Conservation (phyloP, 1,139 yeast species). For the Candida gigantensis region DNA sequence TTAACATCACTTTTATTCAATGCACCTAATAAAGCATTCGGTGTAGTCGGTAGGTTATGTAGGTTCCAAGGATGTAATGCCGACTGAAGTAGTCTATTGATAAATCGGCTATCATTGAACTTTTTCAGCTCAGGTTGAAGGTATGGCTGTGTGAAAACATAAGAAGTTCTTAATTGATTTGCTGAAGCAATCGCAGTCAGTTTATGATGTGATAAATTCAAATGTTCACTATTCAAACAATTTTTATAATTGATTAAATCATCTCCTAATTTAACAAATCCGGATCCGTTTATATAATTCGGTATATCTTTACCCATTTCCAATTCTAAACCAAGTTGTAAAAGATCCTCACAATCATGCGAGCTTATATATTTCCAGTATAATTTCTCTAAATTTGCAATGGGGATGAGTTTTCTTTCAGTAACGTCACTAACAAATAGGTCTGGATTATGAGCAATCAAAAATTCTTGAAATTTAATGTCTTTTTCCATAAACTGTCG, state of each 20-base stretch:
- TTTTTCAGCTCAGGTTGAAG: conserved; percentile 12
- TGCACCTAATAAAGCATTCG: conserved; percentile 52
- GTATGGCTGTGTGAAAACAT: conserved; percentile 1
- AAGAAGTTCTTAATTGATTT: not conserved
- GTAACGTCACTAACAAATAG: conserved; percentile 19
- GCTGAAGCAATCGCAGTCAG: conserved; percentile 1
- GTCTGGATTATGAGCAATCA: conserved; percentile 23
- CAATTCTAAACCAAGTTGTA: conserved; percentile 30
- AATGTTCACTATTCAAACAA: conserved; percentile 13
- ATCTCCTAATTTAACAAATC: conserved; percentile 17
- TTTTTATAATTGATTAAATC: conserved; percentile 15
- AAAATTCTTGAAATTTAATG: conserved; percentile 38
- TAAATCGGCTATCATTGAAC: conserved; percentile 25
- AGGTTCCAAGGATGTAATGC: conserved; percentile 67
- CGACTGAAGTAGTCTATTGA: conserved; percentile 21
- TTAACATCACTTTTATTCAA: conserved; percentile 40
- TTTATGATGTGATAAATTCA: conserved; percentile 11
- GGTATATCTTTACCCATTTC: conserved; percentile 32
- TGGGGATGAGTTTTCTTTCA: conserved; percentile 20
- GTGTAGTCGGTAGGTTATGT: conserved; percentile 60
- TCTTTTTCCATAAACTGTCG: conserved; percentile 57
- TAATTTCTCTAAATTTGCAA: conserved; percentile 40
- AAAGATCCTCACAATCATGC: conserved; percentile 6
- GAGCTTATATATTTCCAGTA: conserved; percentile 36
- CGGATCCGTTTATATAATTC: conserved; percentile 16